phyloP scores from a whole-genome alignment of 2,329 filamentous ascomycete genomes.

The Fusarium nurragi region DNA sequence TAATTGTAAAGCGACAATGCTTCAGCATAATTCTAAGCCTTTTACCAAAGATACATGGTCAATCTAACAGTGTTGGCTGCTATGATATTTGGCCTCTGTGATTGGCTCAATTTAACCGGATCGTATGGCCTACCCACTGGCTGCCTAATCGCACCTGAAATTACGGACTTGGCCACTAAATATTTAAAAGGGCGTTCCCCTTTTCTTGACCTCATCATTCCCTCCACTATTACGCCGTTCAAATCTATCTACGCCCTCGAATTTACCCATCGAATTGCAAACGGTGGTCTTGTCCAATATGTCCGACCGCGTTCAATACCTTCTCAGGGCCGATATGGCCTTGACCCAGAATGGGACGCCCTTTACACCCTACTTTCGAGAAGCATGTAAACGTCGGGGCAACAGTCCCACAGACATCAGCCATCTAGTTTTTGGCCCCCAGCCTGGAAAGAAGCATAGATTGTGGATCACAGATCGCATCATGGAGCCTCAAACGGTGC shows the following conservation, averaged over 20 bases:
- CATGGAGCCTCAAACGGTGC: slow-evolving; percentile 38
- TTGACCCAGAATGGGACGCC: slow-evolving; percentile 11
- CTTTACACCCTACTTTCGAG: not conserved
- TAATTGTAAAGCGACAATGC: too few species aligned
- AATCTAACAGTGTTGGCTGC: not conserved
- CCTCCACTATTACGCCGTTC: not conserved
- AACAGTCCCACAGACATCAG: slow-evolving; percentile 7
- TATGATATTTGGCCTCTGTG: rapidly evolving
- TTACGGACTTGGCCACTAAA: not conserved
- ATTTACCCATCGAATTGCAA: rapidly evolving
- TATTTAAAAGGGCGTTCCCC: not conserved
- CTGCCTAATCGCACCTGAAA: slow-evolving; percentile 4
- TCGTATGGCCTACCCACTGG: not conserved
- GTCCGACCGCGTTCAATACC: not conserved
- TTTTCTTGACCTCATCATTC: not conserved
- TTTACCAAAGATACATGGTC: not conserved
- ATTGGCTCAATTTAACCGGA: not conserved
- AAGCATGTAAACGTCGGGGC: not conserved
- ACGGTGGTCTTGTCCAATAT: not conserved
- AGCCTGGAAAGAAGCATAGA: not conserved
- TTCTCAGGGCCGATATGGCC: slow-evolving; percentile 18
- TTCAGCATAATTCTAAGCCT: not conserved
- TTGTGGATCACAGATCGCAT: slow-evolving; percentile 40
- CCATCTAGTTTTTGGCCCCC: not conserved
- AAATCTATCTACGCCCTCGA: too few species aligned